Conservation (phyloP, 1,139 yeast genomes). For the Suzukiozyma palmioleophila region DNA sequence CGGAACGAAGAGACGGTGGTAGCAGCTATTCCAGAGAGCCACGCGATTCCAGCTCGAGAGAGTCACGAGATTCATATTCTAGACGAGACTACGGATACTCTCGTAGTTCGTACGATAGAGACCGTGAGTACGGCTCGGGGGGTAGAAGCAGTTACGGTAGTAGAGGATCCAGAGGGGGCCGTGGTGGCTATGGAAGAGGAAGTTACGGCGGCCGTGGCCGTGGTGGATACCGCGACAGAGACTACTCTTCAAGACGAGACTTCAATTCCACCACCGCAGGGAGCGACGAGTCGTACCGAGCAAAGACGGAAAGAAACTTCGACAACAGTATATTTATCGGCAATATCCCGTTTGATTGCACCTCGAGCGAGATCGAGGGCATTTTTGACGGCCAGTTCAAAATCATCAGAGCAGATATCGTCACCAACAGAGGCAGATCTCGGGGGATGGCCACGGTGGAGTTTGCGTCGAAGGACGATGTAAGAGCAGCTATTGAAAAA, state of each 20-base stretch:
- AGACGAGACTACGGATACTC: constrained; percentile 22
- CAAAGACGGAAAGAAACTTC: constrained; percentile 58
- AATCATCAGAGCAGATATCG: constrained; percentile 82
- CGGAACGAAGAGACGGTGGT: constrained; percentile 13
- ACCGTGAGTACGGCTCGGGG: constrained; percentile 14
- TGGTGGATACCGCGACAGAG: constrained; percentile 16
- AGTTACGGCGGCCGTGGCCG: constrained; percentile 15
- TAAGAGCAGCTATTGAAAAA: constrained; percentile 66
- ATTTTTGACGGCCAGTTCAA: constrained; percentile 62
- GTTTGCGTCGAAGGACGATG: constrained; percentile 64
- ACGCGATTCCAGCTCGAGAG: constrained; percentile 11
- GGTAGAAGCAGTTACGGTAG: constrained; percentile 20
- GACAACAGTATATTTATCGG: constrained; percentile 70
- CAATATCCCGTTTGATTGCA: constrained; percentile 63
- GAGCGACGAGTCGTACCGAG: constrained; percentile 28
- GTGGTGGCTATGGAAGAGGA: constrained; percentile 16
- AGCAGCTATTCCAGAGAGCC: constrained; percentile 7
- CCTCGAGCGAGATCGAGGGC: constrained; percentile 55
- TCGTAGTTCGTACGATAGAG: constrained; percentile 17
- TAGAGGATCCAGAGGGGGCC: constrained; percentile 17
- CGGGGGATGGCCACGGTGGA: constrained; percentile 95
- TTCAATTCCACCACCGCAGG: constrained; percentile 16
- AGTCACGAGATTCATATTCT: constrained; percentile 9
- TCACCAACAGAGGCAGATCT: constrained; percentile 77
- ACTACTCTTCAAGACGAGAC: constrained; percentile 20